Percentiles rank a stretch among this genome's conserved stretches.
Evolutionary conservation across 139 green algal genomes (phyloP).

Genomic region (Chlorella ohadii): DNA sequence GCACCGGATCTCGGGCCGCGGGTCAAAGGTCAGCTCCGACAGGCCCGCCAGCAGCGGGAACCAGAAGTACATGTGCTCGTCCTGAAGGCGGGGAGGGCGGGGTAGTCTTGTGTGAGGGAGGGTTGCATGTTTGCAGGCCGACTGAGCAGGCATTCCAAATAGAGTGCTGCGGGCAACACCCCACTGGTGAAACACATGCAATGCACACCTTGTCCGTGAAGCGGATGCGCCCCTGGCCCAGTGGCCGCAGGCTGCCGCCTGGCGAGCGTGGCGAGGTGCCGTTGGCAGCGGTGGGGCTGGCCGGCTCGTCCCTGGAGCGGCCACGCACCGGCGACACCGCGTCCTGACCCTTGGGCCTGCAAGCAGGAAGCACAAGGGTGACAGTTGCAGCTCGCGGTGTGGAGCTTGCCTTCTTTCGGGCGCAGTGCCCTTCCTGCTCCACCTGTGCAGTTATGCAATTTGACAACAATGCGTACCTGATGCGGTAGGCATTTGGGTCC

Average conservation of each 20-base stretch:
- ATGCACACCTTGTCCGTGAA: slow-evolving; percentile 75
- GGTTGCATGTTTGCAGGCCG: too few species aligned
- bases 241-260: background rate
- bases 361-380: background rate
- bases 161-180: too few species aligned
- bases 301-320: background rate
- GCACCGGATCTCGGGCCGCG: slow-evolving; percentile 85
- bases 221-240: slow-evolving; percentile 22
- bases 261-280: background rate
- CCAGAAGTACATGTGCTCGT: slow-evolving; percentile 99
- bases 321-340: slow-evolving; percentile 1
- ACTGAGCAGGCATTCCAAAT: too few species aligned
- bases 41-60: slow-evolving; percentile 98
- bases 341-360: slow-evolving; percentile 23
- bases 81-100: slow-evolving; percentile 16
- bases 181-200: too few species aligned
- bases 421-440: too few species aligned
- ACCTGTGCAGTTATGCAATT: too few species aligned
- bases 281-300: background rate
- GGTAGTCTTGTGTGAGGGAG: slow-evolving; percentile 74
- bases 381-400: too few species aligned
- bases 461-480: slow-evolving; percentile 44
- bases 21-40: slow-evolving; percentile 97
- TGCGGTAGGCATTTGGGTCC: slow-evolving; percentile 49
- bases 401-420: too few species aligned